These are phyloP conservation scores for Adiantum capillusveneris DNA, from an alignment of 75 land plant species.

Conservation along the genomic window DNA sequence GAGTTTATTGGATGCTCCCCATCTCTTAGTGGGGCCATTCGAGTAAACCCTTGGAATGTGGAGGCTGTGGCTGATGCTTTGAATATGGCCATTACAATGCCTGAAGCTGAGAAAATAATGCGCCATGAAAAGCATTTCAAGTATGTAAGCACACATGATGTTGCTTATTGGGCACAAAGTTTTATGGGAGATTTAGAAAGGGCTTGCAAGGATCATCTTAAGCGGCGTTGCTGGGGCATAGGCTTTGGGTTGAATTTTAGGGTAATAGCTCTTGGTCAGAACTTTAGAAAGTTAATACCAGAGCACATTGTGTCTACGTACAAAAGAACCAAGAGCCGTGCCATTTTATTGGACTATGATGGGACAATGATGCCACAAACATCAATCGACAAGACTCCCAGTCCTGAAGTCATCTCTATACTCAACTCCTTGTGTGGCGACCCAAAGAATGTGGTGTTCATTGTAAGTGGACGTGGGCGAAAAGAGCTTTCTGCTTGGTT, in stretches of 20 bases:
- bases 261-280: slow-evolving; percentile 63
- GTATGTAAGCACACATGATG: slow-evolving; percentile 71
- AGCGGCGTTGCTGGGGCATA: slow-evolving; percentile 61
- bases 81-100: slow-evolving; percentile 44
- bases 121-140: slow-evolving; percentile 66
- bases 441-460: slow-evolving; percentile 51
- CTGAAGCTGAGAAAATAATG: slow-evolving; percentile 46
- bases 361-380: slow-evolving; percentile 51
- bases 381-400: slow-evolving; percentile 38
- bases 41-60: slow-evolving; percentile 76
- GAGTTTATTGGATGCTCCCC: too few species aligned
- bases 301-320: slow-evolving; percentile 65
- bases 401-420: slow-evolving; percentile 35
- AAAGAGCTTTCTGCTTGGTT: slow-evolving; percentile 50
- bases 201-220: slow-evolving; percentile 55
- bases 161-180: slow-evolving; percentile 70
- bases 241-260: slow-evolving; percentile 71
- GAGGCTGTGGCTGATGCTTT: slow-evolving; percentile 69
- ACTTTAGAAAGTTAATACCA: slow-evolving; percentile 54
- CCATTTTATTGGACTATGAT: slow-evolving; percentile 71
- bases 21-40: slow-evolving; percentile 71
- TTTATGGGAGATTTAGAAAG: slow-evolving; percentile 54
- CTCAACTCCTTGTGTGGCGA: slow-evolving; percentile 50
- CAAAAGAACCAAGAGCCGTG: slow-evolving; percentile 52
- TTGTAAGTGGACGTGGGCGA: slow-evolving; percentile 57